A percentile compares a stretch with the other conserved stretches of the same genome.
These are phyloP conservation scores for Diaporthe humulicola DNA, from an alignment of 2,329 filamentous ascomycete species.

Conservation along the genomic window DNA sequence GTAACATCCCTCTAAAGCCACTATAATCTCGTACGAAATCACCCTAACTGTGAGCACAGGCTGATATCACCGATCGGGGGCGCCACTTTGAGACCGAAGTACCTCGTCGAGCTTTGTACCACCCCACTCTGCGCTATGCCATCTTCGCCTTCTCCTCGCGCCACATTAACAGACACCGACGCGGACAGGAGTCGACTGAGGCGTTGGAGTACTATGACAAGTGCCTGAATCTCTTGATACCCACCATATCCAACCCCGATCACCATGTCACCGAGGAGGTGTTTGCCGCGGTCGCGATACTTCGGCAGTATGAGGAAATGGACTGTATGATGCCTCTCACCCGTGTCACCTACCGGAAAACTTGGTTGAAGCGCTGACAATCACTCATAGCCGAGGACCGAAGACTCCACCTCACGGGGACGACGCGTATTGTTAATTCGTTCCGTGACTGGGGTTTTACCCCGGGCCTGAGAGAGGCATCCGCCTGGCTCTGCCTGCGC, in stretches of 20 bases:
- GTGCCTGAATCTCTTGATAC: slow-evolving; percentile 31
- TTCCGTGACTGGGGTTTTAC: slow-evolving; percentile 23
- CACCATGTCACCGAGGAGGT: slow-evolving; percentile 16
- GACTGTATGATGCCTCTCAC: background rate
- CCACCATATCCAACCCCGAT: slow-evolving; percentile 12
- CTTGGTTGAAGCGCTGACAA: background rate
- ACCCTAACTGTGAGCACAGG: background rate
- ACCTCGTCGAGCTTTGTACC: background rate
- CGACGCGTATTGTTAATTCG: slow-evolving; percentile 22
- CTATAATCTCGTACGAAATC: background rate
- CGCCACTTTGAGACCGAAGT: slow-evolving; percentile 6
- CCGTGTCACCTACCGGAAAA: rapidly evolving
- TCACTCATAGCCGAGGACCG: background rate
- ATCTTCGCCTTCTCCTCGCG: slow-evolving; percentile 16
- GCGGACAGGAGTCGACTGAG: slow-evolving; percentile 1
- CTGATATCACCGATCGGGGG: slow-evolving; percentile 1
- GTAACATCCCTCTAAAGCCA: background rate
- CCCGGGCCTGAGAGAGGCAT: slow-evolving; percentile 28
- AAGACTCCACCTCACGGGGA: slow-evolving; percentile 20
- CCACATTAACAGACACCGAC: slow-evolving; percentile 4
- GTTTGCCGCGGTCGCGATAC: slow-evolving; percentile 19
- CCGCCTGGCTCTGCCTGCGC: slow-evolving; percentile 27
- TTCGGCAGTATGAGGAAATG: slow-evolving; percentile 29
- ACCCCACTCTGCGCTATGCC: background rate
- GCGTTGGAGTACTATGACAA: slow-evolving; percentile 27